Percentiles rank a stretch among this genome's conserved stretches.
phyloP scores from a whole-genome alignment of 2,329 filamentous ascomycete species.

The Sarocladium strictum region DNA sequence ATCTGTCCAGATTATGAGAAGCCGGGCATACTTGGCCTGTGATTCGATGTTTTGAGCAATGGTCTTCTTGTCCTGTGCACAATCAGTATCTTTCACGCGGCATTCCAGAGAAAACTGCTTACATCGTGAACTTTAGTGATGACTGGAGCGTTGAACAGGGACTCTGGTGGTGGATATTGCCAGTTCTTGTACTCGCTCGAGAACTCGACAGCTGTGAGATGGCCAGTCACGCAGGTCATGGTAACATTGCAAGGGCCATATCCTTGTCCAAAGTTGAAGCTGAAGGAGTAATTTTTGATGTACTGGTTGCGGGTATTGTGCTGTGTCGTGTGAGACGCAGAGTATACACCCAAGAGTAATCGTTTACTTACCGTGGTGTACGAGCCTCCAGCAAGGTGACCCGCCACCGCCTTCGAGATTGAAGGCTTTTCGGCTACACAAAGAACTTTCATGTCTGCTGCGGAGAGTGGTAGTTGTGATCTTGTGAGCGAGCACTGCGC shows the following conservation, averaged over 20 bases:
- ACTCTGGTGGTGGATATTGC: slow-evolving; percentile 70
- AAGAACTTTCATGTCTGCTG: slow-evolving; percentile 40
- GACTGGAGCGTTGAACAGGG: slow-evolving; percentile 77
- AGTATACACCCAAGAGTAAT: not conserved
- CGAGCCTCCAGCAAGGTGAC: slow-evolving; percentile 75
- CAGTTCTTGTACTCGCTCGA: slow-evolving; percentile 68
- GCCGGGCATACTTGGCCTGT: slow-evolving; percentile 66
- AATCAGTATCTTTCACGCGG: not conserved
- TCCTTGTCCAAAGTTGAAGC: slow-evolving; percentile 73
- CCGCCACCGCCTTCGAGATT: slow-evolving; percentile 89
- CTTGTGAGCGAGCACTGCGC: not conserved
- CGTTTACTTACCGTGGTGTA: slow-evolving; percentile 58
- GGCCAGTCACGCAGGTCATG: slow-evolving; percentile 90
- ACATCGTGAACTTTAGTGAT: slow-evolving; percentile 62
- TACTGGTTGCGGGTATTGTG: slow-evolving; percentile 64
- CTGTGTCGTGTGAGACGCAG: slow-evolving; percentile 33
- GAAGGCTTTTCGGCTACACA: slow-evolving; percentile 70
- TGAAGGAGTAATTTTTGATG: slow-evolving; percentile 92
- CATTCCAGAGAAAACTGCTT: slow-evolving; percentile 16
- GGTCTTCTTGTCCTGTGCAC: slow-evolving; percentile 61
- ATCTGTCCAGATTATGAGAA: slow-evolving; percentile 96
- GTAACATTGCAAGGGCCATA: slow-evolving; percentile 82
- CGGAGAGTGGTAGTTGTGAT: not conserved
- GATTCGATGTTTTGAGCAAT: slow-evolving; percentile 81
- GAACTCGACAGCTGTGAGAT: slow-evolving; percentile 80